Evolutionary conservation across 1,284 basidiomycete species (phyloP).

Genomic region (Cystobasidium sp.): DNA sequence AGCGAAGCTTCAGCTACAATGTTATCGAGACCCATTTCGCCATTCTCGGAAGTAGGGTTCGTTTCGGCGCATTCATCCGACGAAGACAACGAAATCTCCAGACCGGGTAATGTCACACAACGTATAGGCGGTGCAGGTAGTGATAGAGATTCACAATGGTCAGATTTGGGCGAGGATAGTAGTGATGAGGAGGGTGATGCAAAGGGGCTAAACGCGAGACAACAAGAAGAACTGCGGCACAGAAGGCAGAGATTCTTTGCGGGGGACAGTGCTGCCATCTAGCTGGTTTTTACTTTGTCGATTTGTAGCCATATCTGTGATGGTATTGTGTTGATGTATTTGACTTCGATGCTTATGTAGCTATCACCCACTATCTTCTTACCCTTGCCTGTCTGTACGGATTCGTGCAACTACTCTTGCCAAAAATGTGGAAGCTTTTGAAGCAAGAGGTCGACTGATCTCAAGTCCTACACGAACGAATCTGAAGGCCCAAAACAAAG

Average conservation of each 20-base stretch:
- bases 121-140: not conserved
- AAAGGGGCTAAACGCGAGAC: not conserved
- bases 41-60: constrained; percentile 5
- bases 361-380: too few relatives aligned
- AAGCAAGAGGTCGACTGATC: too few relatives aligned
- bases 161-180: constrained; percentile 31
- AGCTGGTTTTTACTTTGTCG: not conserved
- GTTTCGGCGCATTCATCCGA: not conserved
- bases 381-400: too few relatives aligned
- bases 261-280: not conserved
- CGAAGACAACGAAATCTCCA: not conserved
- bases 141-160: constrained; percentile 33
- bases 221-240: not conserved
- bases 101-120: not conserved
- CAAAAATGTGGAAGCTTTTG: too few relatives aligned
- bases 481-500: too few relatives aligned
- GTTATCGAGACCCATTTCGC: not conserved
- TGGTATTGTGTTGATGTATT: not conserved
- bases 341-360: too few relatives aligned
- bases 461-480: too few relatives aligned
- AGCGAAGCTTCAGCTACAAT: not conserved
- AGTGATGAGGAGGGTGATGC: constrained; percentile 17
- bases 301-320: not conserved
- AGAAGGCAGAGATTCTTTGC: not conserved
- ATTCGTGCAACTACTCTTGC: too few relatives aligned